Evolutionary conservation across 1,284 basidiomycete genomes (phyloP), one percentile per base, ranked within the genome.

Genomic region (Cutaneotrichosporon sp.): DNA sequence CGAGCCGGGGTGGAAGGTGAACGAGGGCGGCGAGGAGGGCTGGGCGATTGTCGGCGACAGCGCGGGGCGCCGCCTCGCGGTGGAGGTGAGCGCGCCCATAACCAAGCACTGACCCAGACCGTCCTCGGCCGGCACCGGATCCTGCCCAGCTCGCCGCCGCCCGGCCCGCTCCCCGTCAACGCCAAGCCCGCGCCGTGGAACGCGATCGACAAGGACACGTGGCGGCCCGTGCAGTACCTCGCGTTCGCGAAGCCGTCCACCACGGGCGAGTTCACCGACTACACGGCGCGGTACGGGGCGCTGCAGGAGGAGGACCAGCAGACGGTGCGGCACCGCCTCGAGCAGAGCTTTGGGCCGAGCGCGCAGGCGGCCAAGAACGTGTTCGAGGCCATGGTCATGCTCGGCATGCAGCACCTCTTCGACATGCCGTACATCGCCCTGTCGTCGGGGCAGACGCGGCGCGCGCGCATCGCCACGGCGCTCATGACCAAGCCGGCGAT

Each of bases 401-500:
- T 93, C 73, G 84, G 83, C 3, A 80, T 95, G 52, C 71, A 76
- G 3, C 70, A 82, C 18, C 77, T 93, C 38, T 80, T 95, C n/a
- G 88, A 94, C 71, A 71, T 94, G 6, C 94, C 93, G 0, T 78
- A 89, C 18, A 83, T 95, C 7, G 89, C 90, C 0, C 77, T 98
- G 54, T 92, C 89, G 65, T 95, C 95, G 69, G 95, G 95, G 0
- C 95, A 99, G 81, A 97, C 89, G 22, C 80, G 95, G 38, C 81
- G 92, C 25, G 93, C 93, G 4, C 82, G 94, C 54, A 91, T 99
- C 50, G 82, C 91, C 3, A 87, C 87, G 66, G 90, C 91, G 0
- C 77, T 98, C 10, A 77, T 97, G 45, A 81, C 80, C 18, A 81
- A 84, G 45, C 90, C 92, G 0, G 83, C 87, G 62, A 68, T 97